Evolutionary conservation across 768 basidiomycete species (phyloP), one percentile per base, ranked within the genome.

Genomic region (Strobilomyces echinocephalus): DNA sequence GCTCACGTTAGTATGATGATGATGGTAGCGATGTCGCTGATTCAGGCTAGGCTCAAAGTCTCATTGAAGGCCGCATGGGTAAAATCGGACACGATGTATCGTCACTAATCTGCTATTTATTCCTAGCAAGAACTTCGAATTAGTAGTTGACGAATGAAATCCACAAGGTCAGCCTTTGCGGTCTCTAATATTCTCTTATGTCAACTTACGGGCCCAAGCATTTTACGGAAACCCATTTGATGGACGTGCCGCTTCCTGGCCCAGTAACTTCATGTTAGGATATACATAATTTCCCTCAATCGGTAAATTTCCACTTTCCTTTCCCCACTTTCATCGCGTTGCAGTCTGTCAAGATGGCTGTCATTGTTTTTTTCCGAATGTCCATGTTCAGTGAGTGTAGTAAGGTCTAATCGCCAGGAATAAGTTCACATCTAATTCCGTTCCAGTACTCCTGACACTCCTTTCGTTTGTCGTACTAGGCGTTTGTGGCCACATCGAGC

Each of bases 311-410:
- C 24, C 24, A 24, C 24, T 11, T 52, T 41, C 6, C 24, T 43
- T 45, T 55, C 30, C 45, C 10, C 55, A 5, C 39, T 43, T 47
- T 46, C 41, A 42, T 48, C 16, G 11, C 18, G 18, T 28, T 28
- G 18, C 55, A 50, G 48, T 30, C 46, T 46, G 47, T 31, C 4
- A 57, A 53, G 45, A 64, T 64, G 63, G 60, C 58, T 18, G 15
- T 58, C 65, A 53, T 65, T 65, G 57, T 60, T 56, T 62, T 44
- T 33, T n/a, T 70, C 41, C 62, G 67, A 50, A 28, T 34, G 10
- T 42, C 52, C 28, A 5, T 59, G 28, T 67, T 67, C 21, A 28
- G 69, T 70, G 44, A 56, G 69, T 51, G 12, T 10, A 7, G 10
- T 16, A 30, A n/a, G 10, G 21, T 2, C 18, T 39, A 11, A 15